phyloP scores from a whole-genome alignment of 2,329 filamentous ascomycete species.

The Fusarium gaditjirri region DNA sequence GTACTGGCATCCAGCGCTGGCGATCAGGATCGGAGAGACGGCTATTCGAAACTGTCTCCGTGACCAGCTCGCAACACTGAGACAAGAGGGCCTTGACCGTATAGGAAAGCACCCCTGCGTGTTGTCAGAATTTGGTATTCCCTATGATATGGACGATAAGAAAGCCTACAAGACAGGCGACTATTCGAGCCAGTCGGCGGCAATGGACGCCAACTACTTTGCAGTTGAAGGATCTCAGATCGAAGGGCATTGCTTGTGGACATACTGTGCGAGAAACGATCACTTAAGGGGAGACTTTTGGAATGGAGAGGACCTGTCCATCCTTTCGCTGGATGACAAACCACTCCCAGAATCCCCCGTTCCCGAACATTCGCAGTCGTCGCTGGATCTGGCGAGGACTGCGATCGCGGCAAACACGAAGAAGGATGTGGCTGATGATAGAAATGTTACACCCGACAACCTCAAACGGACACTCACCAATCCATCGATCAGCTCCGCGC shows the following conservation, averaged over 20 bases:
- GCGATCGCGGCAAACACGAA: constrained; percentile 21
- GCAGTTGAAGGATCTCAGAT: constrained; percentile 85
- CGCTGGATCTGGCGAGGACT: constrained; percentile 51
- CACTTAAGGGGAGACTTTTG: constrained; percentile 92
- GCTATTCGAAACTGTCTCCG: constrained; percentile 94
- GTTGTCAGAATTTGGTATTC: constrained; percentile 95
- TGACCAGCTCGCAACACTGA: constrained; percentile 85
- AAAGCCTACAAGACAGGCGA: constrained; percentile 95
- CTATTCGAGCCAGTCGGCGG: constrained; percentile 90
- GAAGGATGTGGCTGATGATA: constrained; percentile 62
- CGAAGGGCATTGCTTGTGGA: constrained; percentile 90
- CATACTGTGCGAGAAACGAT: constrained; percentile 84
- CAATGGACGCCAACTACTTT: constrained; percentile 96
- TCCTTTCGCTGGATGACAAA: constrained; percentile 86
- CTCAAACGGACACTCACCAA: constrained; percentile 78
- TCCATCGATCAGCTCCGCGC: constrained; percentile 71
- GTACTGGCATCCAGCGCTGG: constrained; percentile 89
- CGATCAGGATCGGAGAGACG: constrained; percentile 90
- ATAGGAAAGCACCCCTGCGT: constrained; percentile 90
- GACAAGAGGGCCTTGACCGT: constrained; percentile 86
- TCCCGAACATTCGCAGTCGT: constrained; percentile 59
- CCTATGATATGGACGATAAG: constrained; percentile 98
- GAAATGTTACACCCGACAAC: constrained; percentile 77
- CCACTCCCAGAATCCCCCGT: constrained; percentile 63
- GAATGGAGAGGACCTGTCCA: constrained; percentile 97